Base-by-base conservation (phyloP, 345 rosid species). In the Reutealis trisperma region DNA sequence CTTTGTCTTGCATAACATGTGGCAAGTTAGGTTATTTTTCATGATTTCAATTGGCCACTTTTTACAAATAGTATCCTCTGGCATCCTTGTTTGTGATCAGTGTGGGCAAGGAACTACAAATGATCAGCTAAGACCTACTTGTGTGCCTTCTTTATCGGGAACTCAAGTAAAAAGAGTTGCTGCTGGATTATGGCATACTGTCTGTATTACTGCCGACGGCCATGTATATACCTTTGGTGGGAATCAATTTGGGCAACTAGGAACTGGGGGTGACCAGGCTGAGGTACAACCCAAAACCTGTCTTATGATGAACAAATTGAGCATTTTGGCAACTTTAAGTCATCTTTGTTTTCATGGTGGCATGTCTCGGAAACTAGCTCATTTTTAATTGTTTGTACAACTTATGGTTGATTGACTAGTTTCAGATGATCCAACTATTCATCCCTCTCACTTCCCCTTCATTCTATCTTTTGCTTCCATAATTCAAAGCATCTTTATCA, bases 181-280 rank as follows among this genome's bases (percentile, higher is more conserved):
- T 13, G 88, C 97, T 64, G 98, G 97, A 42, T 71, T 93, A 51
- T 94, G 98, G 97, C 98, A 94, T 73, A 94, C 94, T 37, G 44
- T 90, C 9, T 94, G 97, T 77, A 77, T 88, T 75, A 79, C 90
- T 30, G 81, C n/a, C 67, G 90, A 91, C 42, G 97, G 97, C 18
- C 80, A 14, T 71, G 90, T 93, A 25, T 91, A 89, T 80, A 79
- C 88, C 6, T 91, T 93, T 44, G 95, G 98, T 63, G 97, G 97
- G n/a, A 93, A 91, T 78, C 98, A 94, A 79, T 94, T 91, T 74
- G 98, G 93, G 57, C 97, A 94, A 69, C 62, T 91, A 59, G 98
- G 98, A 74, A 90, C 97, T 32, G 97, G 91, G 67, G 84, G 80
- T 58, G 93, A 89, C n/a, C 94, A 88, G 49, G 85, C 76, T 54